A percentile compares a stretch with the other conserved stretches of the same genome.
These are phyloP conservation scores for Solanum paucissectum DNA, from an alignment of 257 asterid genomes.

Conservation along the genomic window DNA sequence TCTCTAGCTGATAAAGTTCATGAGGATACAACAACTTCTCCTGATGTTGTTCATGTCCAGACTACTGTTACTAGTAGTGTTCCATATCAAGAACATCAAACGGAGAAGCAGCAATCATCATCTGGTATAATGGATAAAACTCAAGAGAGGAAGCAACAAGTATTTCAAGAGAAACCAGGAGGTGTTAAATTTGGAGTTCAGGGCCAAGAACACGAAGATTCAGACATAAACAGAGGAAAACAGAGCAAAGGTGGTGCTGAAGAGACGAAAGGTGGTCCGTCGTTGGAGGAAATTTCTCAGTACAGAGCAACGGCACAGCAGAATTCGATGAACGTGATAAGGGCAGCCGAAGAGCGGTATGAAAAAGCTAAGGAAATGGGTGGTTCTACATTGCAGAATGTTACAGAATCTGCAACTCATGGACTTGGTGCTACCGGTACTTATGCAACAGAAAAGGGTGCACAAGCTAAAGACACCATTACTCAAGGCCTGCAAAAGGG, in stretches of 20 bases:
- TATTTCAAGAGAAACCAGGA: no score
- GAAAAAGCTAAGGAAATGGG: constrained; percentile 16
- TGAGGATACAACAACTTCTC: background rate
- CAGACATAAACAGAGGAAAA: background rate
- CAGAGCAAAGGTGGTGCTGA: background rate
- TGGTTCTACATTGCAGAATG: background rate
- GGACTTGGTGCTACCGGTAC: background rate
- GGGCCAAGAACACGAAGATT: background rate
- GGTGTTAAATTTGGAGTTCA: constrained; percentile 11
- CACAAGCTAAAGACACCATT: constrained; percentile 4
- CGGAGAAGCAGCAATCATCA: background rate
- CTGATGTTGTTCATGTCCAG: background rate
- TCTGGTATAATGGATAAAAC: background rate
- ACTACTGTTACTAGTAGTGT: background rate
- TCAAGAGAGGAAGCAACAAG: background rate
- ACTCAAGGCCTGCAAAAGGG: background rate
- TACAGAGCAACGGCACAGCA: constrained; percentile 53
- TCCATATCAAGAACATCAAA: background rate
- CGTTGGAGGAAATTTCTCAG: constrained; percentile 44
- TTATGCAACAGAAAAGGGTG: constrained; percentile 7
- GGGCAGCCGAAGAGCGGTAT: constrained; percentile 37
- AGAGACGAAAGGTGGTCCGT: background rate
- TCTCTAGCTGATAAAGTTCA: constrained; percentile 24
- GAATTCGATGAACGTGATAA: constrained; percentile 39
- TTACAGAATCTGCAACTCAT: constrained; percentile 4